Evolutionary conservation across 805 yeast species (phyloP).

Genomic region (Brettanomyces nanus): DNA sequence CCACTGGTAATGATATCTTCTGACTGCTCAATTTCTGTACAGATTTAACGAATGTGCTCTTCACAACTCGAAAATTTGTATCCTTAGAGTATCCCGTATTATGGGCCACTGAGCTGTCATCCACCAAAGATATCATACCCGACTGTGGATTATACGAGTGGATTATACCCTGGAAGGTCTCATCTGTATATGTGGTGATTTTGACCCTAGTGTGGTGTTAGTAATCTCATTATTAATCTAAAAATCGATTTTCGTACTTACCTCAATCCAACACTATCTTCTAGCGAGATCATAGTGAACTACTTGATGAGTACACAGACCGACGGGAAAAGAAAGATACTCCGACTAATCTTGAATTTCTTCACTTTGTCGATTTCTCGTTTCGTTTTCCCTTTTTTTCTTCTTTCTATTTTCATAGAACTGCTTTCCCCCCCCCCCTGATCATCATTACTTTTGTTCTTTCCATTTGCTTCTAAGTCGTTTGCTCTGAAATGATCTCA

Average conservation of each 20-base stretch:
- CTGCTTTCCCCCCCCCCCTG: too few relatives aligned
- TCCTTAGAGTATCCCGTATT: slow-evolving; percentile 6
- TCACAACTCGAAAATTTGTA: slow-evolving; percentile 39
- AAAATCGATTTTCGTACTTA: too few relatives aligned
- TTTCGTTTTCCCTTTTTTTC: background rate
- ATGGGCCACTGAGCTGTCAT: slow-evolving; percentile 18
- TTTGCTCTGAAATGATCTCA: too few relatives aligned
- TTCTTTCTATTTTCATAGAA: background rate
- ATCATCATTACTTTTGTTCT: too few relatives aligned
- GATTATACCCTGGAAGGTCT: slow-evolving; percentile 48
- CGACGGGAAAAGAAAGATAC: too few relatives aligned
- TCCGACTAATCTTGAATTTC: too few relatives aligned
- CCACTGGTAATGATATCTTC: slow-evolving; percentile 18
- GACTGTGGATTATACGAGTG: slow-evolving; percentile 49
- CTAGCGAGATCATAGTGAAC: slow-evolving; percentile 27
- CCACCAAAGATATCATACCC: slow-evolving; percentile 33
- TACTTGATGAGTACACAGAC: too few relatives aligned
- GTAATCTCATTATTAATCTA: background rate
- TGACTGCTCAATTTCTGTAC: slow-evolving; percentile 36
- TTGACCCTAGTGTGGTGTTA: slow-evolving; percentile 35
- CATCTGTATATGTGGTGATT: slow-evolving; percentile 51
- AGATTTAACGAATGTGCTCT: slow-evolving; percentile 48
- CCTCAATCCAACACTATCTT: slow-evolving; percentile 27
- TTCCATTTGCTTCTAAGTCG: too few relatives aligned
- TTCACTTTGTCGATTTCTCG: too few relatives aligned